These are phyloP conservation scores for Coniella lustricola DNA, from an alignment of 2,329 filamentous ascomycete species.

Conservation along the genomic window DNA sequence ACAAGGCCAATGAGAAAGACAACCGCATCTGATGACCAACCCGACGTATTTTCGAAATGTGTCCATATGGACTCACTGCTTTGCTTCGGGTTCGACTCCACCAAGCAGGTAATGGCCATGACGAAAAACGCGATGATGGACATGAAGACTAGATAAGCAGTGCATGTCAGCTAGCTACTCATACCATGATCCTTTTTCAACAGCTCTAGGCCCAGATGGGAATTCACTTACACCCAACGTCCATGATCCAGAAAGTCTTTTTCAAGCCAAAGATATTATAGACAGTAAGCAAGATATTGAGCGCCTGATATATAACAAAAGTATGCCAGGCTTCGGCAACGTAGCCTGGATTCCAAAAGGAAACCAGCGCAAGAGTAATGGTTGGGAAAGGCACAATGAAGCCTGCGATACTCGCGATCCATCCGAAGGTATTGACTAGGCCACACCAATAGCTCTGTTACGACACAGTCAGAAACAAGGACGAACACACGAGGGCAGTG, in stretches of 20 bases:
- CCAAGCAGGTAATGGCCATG: conserved; percentile 25
- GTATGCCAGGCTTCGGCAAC: conserved; percentile 11
- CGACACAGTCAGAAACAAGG: not conserved
- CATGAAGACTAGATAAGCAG: conserved; percentile 16
- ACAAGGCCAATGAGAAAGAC: conserved; percentile 33
- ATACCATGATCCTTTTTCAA: not conserved
- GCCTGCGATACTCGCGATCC: conserved; percentile 14
- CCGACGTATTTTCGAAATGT: conserved; percentile 23
- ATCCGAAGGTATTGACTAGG: conserved; percentile 10
- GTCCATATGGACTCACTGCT: conserved; percentile 24
- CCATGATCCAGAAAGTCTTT: conserved; percentile 2
- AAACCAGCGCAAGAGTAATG: conserved; percentile 9
- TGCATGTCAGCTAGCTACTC: not conserved
- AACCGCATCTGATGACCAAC: conserved; percentile 24
- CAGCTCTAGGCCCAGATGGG: too few species aligned
- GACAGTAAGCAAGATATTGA: conserved; percentile 8
- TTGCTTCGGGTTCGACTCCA: conserved; percentile 18
- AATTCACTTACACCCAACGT: conserved; percentile 7
- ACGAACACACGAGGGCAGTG: too few species aligned
- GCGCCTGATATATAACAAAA: conserved; percentile 12
- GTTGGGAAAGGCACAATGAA: conserved; percentile 12
- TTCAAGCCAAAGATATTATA: conserved; percentile 14
- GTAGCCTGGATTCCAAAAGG: conserved; percentile 13
- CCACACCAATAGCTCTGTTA: conserved; percentile 16
- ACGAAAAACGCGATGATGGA: conserved; percentile 25